Evolutionary conservation across 495 filamentous ascomycete species (phyloP), one percentile per base, ranked within the genome.

Genomic region (Penicillium longicatenatum): DNA sequence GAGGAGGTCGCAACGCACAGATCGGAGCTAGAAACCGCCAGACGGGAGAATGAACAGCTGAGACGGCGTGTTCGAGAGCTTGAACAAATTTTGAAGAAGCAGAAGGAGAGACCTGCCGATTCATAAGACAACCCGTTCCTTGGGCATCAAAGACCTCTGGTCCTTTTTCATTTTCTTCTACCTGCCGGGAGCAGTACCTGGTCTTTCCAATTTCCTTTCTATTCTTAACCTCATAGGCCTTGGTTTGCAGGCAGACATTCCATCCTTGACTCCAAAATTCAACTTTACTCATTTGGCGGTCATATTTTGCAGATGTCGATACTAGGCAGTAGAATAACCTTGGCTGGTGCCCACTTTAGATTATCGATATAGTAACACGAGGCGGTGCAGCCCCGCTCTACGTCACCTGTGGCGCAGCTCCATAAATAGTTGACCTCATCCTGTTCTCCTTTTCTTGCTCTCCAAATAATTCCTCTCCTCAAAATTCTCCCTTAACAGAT

Each of bases 41-140:
- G 89, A 71, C 75, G 80, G 10, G 92, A 97, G 74, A 97, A 97
- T 64, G 92, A 95, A 54, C 68, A 77, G 37, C 76, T 97, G 44
- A 87, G 87, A 62, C 77, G 81, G 49, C 82, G 90, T 20, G 84
- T 97, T 21, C 80, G 86, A 48, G 90, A 93, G 58, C 72, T 95
- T 30, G 92, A 96, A 63, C 62, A 60, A 16, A 62, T 54, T 9
- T 33, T 75, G 50, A 72, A 70, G 59, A 69, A 68, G n/a, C 63
- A 65, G 52, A 64, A 59, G 26, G 56, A 61, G 20, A 54, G 45
- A 12, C 6, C 46, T 16, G 46, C 35, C 22, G 31, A 51, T 9
- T 26, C 20, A 4, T 37, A 12, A 26, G 11, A 26, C 5, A 1
- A 17, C 3, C 3, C 3, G 37, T 12, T 12, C 14, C 14, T n/a